Conservation (phyloP, 1,139 yeast genomes). For the Saccharomyces hybrid region DNA sequence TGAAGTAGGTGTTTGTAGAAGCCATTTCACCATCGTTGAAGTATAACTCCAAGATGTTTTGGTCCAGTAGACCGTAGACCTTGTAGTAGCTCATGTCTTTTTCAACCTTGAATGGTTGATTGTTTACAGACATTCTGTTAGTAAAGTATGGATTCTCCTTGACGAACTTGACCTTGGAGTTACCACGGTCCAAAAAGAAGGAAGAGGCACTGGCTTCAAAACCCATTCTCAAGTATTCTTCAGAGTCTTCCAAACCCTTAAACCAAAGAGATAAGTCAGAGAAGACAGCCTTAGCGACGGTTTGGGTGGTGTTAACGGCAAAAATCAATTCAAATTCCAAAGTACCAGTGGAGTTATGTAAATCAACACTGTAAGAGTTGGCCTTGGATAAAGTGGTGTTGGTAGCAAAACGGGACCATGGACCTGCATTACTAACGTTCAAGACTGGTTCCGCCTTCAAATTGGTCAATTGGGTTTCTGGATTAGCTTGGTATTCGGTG, state of each 20-base stretch:
- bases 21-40: slow-evolving; percentile 27
- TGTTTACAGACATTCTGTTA: slow-evolving; percentile 6
- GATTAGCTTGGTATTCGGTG: slow-evolving; percentile 22
- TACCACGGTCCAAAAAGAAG: slow-evolving; percentile 22
- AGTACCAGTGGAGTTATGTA: not conserved
- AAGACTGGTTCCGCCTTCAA: slow-evolving; percentile 26
- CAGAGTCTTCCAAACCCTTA: slow-evolving; percentile 9
- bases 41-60: slow-evolving; percentile 28
- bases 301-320: slow-evolving; percentile 11
- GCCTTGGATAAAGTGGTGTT: not conserved
- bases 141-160: slow-evolving; percentile 18
- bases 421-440: slow-evolving; percentile 3
- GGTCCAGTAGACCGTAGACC: slow-evolving; percentile 29
- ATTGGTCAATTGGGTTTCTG: slow-evolving; percentile 18
- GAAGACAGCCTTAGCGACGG: slow-evolving; percentile 8
- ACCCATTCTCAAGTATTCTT: slow-evolving; percentile 19
- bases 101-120: not conserved
- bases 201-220: slow-evolving; percentile 18
- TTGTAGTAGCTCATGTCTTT: slow-evolving; percentile 13
- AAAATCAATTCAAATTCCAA: slow-evolving; percentile 14
- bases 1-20: slow-evolving; percentile 26
- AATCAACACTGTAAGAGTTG: not conserved
- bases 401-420: not conserved
- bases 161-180: slow-evolving; percentile 16
- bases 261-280: slow-evolving; percentile 15